Evolutionary conservation across 805 yeast species (phyloP).

Genomic region (Spathaspora gorwiae): DNA sequence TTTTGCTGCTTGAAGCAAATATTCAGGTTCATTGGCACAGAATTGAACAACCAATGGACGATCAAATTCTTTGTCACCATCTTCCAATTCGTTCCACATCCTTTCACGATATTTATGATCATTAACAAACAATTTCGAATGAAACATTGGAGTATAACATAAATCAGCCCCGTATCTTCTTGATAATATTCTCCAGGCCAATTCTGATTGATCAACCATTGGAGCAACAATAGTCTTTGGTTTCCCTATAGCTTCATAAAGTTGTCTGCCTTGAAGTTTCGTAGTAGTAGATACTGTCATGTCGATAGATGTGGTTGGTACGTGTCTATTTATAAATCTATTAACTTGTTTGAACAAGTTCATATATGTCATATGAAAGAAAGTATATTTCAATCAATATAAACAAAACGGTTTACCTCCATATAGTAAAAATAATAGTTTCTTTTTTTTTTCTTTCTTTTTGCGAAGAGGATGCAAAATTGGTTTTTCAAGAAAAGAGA

Average conservation of each 20-base stretch:
- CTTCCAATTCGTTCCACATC: constrained; percentile 59
- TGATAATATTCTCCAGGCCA: constrained; percentile 90
- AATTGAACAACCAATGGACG: constrained; percentile 91
- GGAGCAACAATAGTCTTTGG: constrained; percentile 94
- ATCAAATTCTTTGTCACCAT: constrained; percentile 67
- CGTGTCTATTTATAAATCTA: neutral
- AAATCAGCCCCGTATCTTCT: constrained; percentile 88
- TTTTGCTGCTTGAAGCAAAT: constrained; percentile 74
- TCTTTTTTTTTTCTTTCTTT: too few species aligned
- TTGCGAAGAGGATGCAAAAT: too few species aligned
- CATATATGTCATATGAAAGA: neutral
- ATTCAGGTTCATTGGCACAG: constrained; percentile 93
- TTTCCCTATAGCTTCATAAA: constrained; percentile 62
- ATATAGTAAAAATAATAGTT: too few species aligned
- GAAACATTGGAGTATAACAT: constrained; percentile 96
- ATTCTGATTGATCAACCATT: constrained; percentile 95
- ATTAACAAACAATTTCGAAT: constrained; percentile 84
- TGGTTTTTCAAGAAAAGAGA: too few species aligned
- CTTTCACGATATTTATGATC: constrained; percentile 74
- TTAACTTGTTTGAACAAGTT: neutral
- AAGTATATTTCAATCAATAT: too few species aligned
- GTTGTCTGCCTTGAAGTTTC: constrained; percentile 50
- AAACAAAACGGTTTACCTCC: neutral
- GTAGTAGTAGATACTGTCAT: neutral
- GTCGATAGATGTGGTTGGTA: neutral